Evolutionary conservation across 768 basidiomycete species (phyloP), one percentile per base, ranked within the genome.

Genomic region (Mycena galericulata): DNA sequence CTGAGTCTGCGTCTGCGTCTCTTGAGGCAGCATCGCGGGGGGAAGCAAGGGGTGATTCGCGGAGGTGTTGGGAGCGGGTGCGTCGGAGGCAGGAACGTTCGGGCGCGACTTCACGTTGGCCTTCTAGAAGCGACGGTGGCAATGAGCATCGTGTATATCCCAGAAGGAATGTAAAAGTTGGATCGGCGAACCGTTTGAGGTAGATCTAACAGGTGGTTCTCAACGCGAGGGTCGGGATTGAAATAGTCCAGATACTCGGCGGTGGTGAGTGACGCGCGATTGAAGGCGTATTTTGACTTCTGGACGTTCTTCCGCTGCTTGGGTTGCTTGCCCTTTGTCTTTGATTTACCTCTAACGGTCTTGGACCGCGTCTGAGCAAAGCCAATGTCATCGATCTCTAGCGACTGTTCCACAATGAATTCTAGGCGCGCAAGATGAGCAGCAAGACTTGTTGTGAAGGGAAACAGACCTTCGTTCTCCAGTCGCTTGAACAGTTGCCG

Each of bases 211-310:
- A 93, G 76, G 29, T 82, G 83, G 72, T 80, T 87, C 79, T 93
- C 92, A 40, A 87, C 84, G 27, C 85, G 81, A 10, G 81, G 82
- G 63, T 87, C 83, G 38, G 90, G 88, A 64, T 88, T 83, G 79
- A 95, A 95, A 74, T 94, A 93, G 73, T 93, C 87, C 38, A 79
- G 73, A 75, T 93, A 94, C 60, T 79, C 83, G 47, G 79, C 67
- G 12, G 82, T 83, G 46, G 78, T 77, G 53, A 84, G 80, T 40
- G 84, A 83, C 12, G 82, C 76, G 41, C 75, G 79, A 62, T 91
- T 85, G 76, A 93, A 92, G 15, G 83, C 76, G 68, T 89, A 93
- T 75, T 81, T 83, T 24, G 84, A 74, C 72, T 88, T 90, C 64
- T 89, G 88, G 26, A 88, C 70, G 51, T 85, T 86, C 70, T 86